Base-by-base conservation (phyloP, 73 alveolate species). In the Tetrahymena borealis region DNA sequence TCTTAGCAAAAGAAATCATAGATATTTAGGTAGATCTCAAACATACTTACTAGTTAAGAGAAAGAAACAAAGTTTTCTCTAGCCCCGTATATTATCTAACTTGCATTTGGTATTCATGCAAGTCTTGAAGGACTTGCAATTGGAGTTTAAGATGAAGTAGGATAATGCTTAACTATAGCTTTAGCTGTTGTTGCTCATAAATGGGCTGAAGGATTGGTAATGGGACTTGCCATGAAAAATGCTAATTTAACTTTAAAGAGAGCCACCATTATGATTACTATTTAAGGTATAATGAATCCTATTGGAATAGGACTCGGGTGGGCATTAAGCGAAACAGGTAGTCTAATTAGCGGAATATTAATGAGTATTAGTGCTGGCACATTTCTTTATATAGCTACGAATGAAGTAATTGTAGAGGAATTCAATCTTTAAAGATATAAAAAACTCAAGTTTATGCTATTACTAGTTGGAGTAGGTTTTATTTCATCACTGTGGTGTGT, bases 331-430 rank as follows among this genome's bases (percentile, higher is more conserved):
- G 32, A 36, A 28, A 24, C 78, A 10, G 60, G 37, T 3, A 42
- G 32, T 91, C 93, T 94, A 24, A 35, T 60, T 7, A 60, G 85
- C 28, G 85, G 85, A 60, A 60, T 60, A 36, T 94, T 94, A 78
- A 90, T 95, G 20, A 90, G 94, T 8, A 95, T 95, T 39, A 92
- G 96, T 32, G 94, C 94, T 38, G 97, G 96, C 28, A 94, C 97
- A 43, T 94, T 94, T 79, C 78, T 94, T 12, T 94, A 92, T 92
- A 91, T 94, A 15, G 90, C 97, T 10, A 91, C 95, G 35, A 32
- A 93, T 18, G 97, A 95, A 93, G 93, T 95, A 39, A 77, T 95
- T 28, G 95, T 92, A 39, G 97, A 95, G 90, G 96, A 92, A 91
- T 95, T 95, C 93, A 95, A 93, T 90, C 78, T 94, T 85, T 90